Percentiles rank a stretch among this genome's conserved stretches.
phyloP scores from a whole-genome alignment of 371 early-diverging fungal genomes.

The Gilbertella persicaria region DNA sequence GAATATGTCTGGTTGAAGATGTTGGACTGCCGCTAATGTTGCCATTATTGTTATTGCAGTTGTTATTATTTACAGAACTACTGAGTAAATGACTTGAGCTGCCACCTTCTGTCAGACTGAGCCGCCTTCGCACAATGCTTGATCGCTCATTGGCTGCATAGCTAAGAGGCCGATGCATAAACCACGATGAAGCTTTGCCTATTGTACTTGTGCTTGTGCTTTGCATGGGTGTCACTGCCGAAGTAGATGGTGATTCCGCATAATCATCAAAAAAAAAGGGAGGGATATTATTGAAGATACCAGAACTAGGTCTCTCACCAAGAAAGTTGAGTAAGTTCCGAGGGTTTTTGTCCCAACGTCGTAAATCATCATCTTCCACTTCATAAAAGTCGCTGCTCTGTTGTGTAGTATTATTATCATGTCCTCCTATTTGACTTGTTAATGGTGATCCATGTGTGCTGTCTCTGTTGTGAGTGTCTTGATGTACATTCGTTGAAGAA shows the following conservation, averaged over 20 bases:
- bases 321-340: slow-evolving; percentile 40
- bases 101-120: slow-evolving; percentile 19
- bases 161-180: slow-evolving; percentile 5
- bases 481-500: not conserved
- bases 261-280: slow-evolving; percentile 21
- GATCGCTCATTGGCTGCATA: slow-evolving; percentile 12
- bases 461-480: not conserved
- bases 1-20: slow-evolving; percentile 15
- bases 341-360: slow-evolving; percentile 41
- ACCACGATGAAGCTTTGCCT: slow-evolving; percentile 11
- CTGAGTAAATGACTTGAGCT: not conserved
- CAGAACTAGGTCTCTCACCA: slow-evolving; percentile 29
- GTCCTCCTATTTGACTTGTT: not conserved
- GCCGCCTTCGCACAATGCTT: slow-evolving; percentile 14
- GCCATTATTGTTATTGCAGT: not conserved
- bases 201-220: slow-evolving; percentile 20
- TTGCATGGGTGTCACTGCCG: not conserved
- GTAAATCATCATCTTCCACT: slow-evolving; percentile 59
- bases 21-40: slow-evolving; percentile 8
- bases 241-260: slow-evolving; percentile 6
- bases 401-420: not conserved
- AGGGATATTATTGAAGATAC: slow-evolving; percentile 20
- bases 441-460: not conserved
- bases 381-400: slow-evolving; percentile 42
- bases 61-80: not conserved